Percentiles rank a stretch among this genome's conserved stretches.
Evolutionary conservation across 75 land plant genomes (phyloP).

Genomic region (Sequoia sempervirens): DNA sequence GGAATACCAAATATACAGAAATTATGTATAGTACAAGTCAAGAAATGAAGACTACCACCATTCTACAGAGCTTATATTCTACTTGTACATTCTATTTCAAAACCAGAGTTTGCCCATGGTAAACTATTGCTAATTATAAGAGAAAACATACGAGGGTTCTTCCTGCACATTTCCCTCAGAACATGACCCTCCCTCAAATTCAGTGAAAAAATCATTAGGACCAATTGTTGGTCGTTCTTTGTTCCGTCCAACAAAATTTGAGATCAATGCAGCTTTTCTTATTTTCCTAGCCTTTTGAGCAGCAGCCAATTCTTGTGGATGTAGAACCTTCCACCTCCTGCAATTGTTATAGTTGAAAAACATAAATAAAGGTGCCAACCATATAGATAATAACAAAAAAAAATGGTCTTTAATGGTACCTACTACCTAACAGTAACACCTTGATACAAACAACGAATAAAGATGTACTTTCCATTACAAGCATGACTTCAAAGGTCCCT

Average conservation of each 20-base stretch:
- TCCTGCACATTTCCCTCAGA: conserved; percentile 5
- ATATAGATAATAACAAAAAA: background rate
- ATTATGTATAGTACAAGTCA: background rate
- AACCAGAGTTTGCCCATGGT: background rate
- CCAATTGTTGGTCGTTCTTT: conserved; percentile 73
- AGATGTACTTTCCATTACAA: background rate
- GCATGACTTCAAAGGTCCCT: background rate
- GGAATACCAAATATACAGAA: background rate
- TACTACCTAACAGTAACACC: background rate
- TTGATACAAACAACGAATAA: background rate
- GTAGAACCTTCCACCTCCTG: conserved; percentile 85
- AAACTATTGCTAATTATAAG: background rate
- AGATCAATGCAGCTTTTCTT: conserved; percentile 52
- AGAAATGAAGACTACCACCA: background rate
- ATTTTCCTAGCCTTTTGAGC: conserved; percentile 56
- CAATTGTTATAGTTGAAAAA: background rate
- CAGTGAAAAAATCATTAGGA: conserved; percentile 58
- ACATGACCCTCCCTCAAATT: background rate
- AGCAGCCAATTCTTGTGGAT: conserved; percentile 52
- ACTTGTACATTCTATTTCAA: background rate
- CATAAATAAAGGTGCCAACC: background rate
- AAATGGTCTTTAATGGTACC: background rate
- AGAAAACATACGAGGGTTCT: background rate
- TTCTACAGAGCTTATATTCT: background rate
- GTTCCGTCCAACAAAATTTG: conserved; percentile 81